Percentiles rank a stretch among this genome's conserved stretches.
phyloP scores from a whole-genome alignment of 192 early-diverging fungal genomes.

The Linnemannia elongata region DNA sequence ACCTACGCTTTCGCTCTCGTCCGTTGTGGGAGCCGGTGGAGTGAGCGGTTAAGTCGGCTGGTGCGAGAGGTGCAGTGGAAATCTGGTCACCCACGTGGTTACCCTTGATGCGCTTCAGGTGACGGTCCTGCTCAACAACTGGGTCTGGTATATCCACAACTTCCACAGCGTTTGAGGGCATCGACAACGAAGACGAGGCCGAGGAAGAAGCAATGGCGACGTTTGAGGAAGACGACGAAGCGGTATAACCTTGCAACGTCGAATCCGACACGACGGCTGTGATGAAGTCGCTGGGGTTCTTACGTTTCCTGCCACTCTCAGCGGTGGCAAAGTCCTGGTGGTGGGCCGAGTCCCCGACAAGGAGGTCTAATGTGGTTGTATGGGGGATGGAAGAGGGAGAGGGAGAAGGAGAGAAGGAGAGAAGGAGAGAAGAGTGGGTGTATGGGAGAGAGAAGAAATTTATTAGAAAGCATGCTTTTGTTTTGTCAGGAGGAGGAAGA shows the following conservation, averaged over 20 bases:
- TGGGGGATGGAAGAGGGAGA: background rate
- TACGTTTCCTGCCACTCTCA: constrained; percentile 6
- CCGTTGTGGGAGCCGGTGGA: background rate
- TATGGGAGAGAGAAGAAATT: background rate
- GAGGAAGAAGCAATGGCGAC: background rate
- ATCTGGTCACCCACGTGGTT: background rate
- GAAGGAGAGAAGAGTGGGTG: background rate
- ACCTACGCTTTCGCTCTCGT: constrained; percentile 26
- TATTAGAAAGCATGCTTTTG: background rate
- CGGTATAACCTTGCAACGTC: background rate
- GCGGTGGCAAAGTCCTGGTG: background rate
- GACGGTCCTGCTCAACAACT: background rate
- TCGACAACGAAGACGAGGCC: background rate
- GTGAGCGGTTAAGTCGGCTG: background rate
- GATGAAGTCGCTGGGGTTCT: background rate
- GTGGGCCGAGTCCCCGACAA: constrained; percentile 1
- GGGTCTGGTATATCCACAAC: background rate
- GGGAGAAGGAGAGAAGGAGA: background rate
- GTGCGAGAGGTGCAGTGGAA: background rate
- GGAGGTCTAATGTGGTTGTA: background rate
- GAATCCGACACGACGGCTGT: background rate
- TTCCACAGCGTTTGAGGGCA: background rate
- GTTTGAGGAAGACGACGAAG: background rate
- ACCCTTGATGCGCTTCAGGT: background rate
- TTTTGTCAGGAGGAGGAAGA: background rate